Percentiles rank a stretch among this genome's conserved stretches.
Evolutionary conservation across 2,329 filamentous ascomycete species (phyloP).

Genomic region (Fusarium sp.): DNA sequence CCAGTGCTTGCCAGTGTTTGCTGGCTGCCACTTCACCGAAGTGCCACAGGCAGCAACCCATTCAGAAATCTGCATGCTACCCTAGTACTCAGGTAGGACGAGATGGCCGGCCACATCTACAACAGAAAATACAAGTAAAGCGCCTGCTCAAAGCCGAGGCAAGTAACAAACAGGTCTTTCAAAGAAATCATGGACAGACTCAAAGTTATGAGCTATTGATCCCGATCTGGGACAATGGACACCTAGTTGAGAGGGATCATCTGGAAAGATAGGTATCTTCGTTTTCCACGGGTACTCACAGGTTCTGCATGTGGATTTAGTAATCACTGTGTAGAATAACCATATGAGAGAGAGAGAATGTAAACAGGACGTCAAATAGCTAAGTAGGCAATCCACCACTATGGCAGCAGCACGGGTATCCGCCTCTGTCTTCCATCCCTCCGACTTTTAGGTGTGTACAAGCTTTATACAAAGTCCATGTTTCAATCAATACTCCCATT

Average conservation of each 20-base stretch:
- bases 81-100: neutral
- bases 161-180: neutral
- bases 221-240: neutral
- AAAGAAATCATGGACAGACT: neutral
- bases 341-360: neutral
- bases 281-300: neutral
- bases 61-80: neutral
- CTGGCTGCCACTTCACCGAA: neutral
- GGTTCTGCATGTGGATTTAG: neutral
- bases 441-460: slow-evolving; percentile 16
- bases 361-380: slow-evolving; percentile 17
- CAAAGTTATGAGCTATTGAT: neutral
- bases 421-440: slow-evolving; percentile 6
- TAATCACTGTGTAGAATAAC: neutral
- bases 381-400: slow-evolving; percentile 6
- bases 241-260: neutral
- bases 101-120: neutral
- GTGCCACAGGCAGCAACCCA: neutral
- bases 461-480: slow-evolving; percentile 34
- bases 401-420: neutral
- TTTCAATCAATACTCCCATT: slow-evolving; percentile 43
- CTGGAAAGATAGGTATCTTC: neutral
- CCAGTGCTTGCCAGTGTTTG: neutral
- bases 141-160: neutral
- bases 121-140: neutral